A percentile compares a stretch with the other conserved stretches of the same genome.
These are phyloP conservation scores for Suillus fuscotomentosus DNA, from an alignment of 768 basidiomycete genomes.

Conservation along the genomic window DNA sequence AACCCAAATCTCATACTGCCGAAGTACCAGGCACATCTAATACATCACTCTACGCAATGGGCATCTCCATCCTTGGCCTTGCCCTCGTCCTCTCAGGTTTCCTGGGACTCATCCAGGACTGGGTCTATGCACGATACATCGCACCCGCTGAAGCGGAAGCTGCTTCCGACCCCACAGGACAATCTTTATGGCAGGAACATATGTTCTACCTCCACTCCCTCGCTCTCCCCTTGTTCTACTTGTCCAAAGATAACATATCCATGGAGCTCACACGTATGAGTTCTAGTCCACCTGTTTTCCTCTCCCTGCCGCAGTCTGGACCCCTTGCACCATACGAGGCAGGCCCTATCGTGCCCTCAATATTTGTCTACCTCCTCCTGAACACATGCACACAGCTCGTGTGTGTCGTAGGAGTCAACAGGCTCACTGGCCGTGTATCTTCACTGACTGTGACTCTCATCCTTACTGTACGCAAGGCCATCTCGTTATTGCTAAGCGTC, in stretches of 20 bases:
- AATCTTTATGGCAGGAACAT: conserved; percentile 75
- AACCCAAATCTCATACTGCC: conserved; percentile 23
- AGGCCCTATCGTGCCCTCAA: conserved; percentile 48
- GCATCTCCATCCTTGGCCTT: conserved; percentile 69
- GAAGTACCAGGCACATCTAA: conserved; percentile 2
- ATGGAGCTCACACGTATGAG: conserved; percentile 16
- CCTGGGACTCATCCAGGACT: conserved; percentile 84
- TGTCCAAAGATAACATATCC: conserved; percentile 51
- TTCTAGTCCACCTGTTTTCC: conserved; percentile 14
- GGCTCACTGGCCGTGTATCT: conserved; percentile 74
- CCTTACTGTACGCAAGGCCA: conserved; percentile 78
- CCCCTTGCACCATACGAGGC: conserved; percentile 24
- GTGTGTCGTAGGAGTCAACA: conserved; percentile 85
- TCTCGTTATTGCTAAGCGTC: conserved; percentile 73
- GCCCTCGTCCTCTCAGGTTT: conserved; percentile 81
- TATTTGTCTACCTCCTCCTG: conserved; percentile 60
- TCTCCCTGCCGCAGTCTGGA: conserved; percentile 7
- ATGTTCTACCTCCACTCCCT: conserved; percentile 91
- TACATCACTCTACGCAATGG: conserved; percentile 52
- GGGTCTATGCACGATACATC: conserved; percentile 59
- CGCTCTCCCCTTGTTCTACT: conserved; percentile 73
- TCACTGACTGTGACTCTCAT: conserved; percentile 78
- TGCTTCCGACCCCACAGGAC: conserved; percentile 16
- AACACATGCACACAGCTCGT: conserved; percentile 85
- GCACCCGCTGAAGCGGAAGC: conserved; percentile 20